Evolutionary conservation across 768 basidiomycete species (phyloP).

Genomic region (Russula abietina): DNA sequence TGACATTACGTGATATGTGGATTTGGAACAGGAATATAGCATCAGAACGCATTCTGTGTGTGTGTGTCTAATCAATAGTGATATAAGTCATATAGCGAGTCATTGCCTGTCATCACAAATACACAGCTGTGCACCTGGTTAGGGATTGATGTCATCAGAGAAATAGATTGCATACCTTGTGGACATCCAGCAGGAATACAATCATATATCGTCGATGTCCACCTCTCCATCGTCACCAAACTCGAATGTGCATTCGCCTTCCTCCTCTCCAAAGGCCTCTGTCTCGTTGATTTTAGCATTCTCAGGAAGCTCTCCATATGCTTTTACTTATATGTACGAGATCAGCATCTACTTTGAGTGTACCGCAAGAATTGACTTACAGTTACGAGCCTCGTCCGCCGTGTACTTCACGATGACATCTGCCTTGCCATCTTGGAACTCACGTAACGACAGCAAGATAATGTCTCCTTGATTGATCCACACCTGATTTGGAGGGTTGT

Average conservation of each 20-base stretch:
- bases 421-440: conserved; percentile 99
- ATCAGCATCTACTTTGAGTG: background rate
- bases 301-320: conserved; percentile 95
- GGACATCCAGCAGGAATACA: conserved; percentile 27
- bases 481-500: conserved; percentile 48
- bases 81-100: conserved; percentile 21
- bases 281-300: conserved; percentile 97
- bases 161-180: conserved; percentile 15
- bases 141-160: background rate
- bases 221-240: conserved; percentile 85
- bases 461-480: conserved; percentile 99
- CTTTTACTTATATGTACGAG: conserved; percentile 66
- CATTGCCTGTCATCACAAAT: conserved; percentile 20
- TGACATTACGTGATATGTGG: background rate
- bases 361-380: conserved; percentile 35
- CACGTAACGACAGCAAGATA: conserved; percentile 87
- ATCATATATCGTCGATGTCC: conserved; percentile 84
- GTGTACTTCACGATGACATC: conserved; percentile 99
- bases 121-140: conserved; percentile 13
- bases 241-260: conserved; percentile 84
- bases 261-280: conserved; percentile 86
- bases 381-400: conserved; percentile 85
- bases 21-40: background rate
- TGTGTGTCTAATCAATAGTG: conserved; percentile 22
- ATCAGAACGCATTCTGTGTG: conserved; percentile 10